A percentile compares a stretch with the other conserved stretches of the same genome.
Conservation (phyloP, 257 asterid genomes). For the Parsonsia alboflavescens region DNA sequence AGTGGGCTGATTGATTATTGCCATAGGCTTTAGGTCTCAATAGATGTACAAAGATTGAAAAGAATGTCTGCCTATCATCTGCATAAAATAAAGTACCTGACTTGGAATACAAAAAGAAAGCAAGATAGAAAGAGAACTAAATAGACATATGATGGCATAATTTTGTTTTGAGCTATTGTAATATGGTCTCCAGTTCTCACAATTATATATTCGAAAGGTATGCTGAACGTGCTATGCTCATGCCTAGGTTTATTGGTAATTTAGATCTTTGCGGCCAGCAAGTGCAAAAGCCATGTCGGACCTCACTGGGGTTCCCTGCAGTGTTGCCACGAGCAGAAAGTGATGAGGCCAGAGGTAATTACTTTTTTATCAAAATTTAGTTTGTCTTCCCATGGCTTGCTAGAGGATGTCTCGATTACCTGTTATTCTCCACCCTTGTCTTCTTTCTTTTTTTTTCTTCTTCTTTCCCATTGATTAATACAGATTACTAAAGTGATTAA, state of each 20-base stretch:
- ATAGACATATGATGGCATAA: background rate
- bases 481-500: slow-evolving; percentile 6
- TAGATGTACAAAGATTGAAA: background rate
- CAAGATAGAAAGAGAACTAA: background rate
- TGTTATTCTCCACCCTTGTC: background rate
- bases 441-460: background rate
- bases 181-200: background rate
- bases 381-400: background rate
- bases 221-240: slow-evolving; percentile 37
- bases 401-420: too few relatives aligned
- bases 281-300: slow-evolving; percentile 82
- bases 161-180: background rate
- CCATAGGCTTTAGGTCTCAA: background rate
- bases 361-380: background rate
- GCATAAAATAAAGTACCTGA: background rate
- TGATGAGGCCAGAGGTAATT: slow-evolving; percentile 68
- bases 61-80: too few relatives aligned
- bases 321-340: slow-evolving; percentile 90
- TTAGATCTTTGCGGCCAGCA: slow-evolving; percentile 96
- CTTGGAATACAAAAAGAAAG: background rate
- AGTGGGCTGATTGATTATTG: background rate
- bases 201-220: slow-evolving; percentile 4
- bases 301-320: slow-evolving; percentile 95
- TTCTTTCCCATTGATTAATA: background rate
- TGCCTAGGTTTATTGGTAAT: slow-evolving; percentile 86